phyloP scores from a whole-genome alignment of 2,329 filamentous ascomycete genomes.

The Bertia moriformis region DNA sequence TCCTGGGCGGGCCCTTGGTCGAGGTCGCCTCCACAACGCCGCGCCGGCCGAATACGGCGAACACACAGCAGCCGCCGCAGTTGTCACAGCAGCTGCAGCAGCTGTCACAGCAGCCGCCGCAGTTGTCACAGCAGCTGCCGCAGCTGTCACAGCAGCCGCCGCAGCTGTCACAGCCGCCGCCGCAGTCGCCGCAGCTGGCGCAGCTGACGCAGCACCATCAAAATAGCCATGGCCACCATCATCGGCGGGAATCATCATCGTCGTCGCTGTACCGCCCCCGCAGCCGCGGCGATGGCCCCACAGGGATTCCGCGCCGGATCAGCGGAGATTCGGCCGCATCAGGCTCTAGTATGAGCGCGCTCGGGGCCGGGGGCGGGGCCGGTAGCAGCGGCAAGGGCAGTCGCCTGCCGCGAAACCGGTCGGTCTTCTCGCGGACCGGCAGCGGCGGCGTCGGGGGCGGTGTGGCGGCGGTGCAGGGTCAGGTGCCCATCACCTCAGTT shows the following conservation, averaged over 20 bases:
- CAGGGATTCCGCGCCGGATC: conserved; percentile 25
- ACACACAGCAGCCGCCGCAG: conserved; percentile 16
- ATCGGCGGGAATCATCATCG: too few species aligned
- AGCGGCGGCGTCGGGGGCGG: conserved; percentile 5
- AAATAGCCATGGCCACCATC: too few species aligned
- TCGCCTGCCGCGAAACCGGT: conserved; percentile 1
- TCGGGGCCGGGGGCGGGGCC: too few species aligned
- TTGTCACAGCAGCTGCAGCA: conserved; percentile 13
- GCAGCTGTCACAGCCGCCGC: conserved; percentile 14
- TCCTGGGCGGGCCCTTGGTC: conserved; percentile 25
- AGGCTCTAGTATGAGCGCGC: conserved; percentile 3
- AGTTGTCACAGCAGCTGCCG: conserved; percentile 13
- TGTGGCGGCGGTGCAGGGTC: conserved; percentile 6
- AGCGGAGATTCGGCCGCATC: conserved; percentile 19
- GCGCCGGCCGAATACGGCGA: conserved; percentile 7
- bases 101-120: conserved; percentile 19
- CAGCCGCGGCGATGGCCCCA: conserved; percentile 9
- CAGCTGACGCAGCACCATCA: too few species aligned
- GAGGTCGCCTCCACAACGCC: conserved; percentile 38
- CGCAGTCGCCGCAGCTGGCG: conserved; percentile 19
- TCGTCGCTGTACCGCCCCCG: conserved; percentile 22
- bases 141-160: conserved; percentile 20
- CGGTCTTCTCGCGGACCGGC: conserved; percentile 7
- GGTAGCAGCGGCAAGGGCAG: conserved; percentile 1
- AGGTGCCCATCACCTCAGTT: too few species aligned